These are phyloP conservation scores for Aspergillus glaucus DNA, from an alignment of 2,329 filamentous ascomycete species.

Conservation along the genomic window DNA sequence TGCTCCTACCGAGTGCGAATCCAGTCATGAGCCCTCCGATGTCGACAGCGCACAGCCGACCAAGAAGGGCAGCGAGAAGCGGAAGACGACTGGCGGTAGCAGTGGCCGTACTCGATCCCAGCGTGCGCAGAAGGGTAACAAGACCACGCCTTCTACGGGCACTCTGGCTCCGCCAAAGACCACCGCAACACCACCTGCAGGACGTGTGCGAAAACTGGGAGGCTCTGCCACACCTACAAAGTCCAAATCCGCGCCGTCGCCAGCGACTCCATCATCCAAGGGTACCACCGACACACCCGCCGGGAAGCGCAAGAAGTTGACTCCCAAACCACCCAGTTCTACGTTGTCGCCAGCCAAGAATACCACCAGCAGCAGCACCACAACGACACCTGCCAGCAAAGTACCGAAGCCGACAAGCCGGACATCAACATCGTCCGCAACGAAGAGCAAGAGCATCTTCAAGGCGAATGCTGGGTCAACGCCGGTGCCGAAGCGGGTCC, in stretches of 20 bases:
- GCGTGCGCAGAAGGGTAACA: neutral
- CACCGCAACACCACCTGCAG: slow-evolving; percentile 9
- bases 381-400: slow-evolving; percentile 3
- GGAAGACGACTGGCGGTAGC: slow-evolving; percentile 13
- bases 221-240: neutral
- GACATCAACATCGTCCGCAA: slow-evolving; percentile 10
- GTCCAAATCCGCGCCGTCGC: slow-evolving; percentile 5
- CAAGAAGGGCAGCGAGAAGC: slow-evolving; percentile 17
- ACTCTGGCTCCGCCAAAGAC: slow-evolving; percentile 13
- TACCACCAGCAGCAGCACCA: slow-evolving; percentile 12
- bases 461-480: slow-evolving; percentile 32
- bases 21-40: slow-evolving; percentile 16
- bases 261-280: slow-evolving; percentile 13
- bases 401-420: slow-evolving; percentile 15
- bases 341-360: slow-evolving; percentile 14
- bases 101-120: slow-evolving; percentile 20
- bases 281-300: slow-evolving; percentile 15
- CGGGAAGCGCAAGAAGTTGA: slow-evolving; percentile 28
- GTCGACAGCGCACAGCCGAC: slow-evolving; percentile 10
- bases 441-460: slow-evolving; percentile 23
- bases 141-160: neutral
- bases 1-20: slow-evolving; percentile 7
- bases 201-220: neutral
- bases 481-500: slow-evolving; percentile 28
- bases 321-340: slow-evolving; percentile 26